Conservation (phyloP, 306 rosid genomes). For the Echinosophora koreensis region DNA sequence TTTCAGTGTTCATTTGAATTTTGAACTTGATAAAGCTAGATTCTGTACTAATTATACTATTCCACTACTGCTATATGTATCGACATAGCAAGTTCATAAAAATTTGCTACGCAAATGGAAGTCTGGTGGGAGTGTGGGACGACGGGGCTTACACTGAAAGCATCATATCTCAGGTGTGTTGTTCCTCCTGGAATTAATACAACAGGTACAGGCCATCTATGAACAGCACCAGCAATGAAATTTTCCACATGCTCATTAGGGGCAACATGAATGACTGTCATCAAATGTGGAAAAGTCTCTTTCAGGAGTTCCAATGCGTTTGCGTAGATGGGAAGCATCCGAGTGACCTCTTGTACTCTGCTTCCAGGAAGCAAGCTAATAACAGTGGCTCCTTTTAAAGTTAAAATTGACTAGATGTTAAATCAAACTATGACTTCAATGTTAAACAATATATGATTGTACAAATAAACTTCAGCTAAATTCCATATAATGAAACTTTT, state of each 20-base stretch:
- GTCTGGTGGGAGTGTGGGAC: slow-evolving; percentile 20
- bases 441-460: background rate
- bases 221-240: slow-evolving; percentile 55
- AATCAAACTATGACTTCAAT: slow-evolving; percentile 31
- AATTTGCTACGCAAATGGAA: slow-evolving; percentile 6
- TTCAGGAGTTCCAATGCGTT: slow-evolving; percentile 65
- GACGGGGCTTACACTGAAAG: slow-evolving; percentile 72
- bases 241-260: slow-evolving; percentile 75
- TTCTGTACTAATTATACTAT: slow-evolving; percentile 16
- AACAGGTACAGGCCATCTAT: slow-evolving; percentile 79
- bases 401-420: slow-evolving; percentile 44
- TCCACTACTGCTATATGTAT: slow-evolving; percentile 14
- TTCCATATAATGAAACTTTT: background rate
- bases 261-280: slow-evolving; percentile 76
- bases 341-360: slow-evolving; percentile 87
- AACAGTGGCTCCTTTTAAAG: slow-evolving; percentile 72
- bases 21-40: slow-evolving; percentile 25
- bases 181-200: slow-evolving; percentile 77
- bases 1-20: background rate
- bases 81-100: background rate
- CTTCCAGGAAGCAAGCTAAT: slow-evolving; percentile 98
- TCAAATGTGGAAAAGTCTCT: slow-evolving; percentile 61
- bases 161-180: slow-evolving; percentile 72
- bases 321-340: slow-evolving; percentile 80
- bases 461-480: slow-evolving; percentile 4